Base-by-base conservation (phyloP, 352 stramenopile species). In the Globisporangium ultimum region DNA sequence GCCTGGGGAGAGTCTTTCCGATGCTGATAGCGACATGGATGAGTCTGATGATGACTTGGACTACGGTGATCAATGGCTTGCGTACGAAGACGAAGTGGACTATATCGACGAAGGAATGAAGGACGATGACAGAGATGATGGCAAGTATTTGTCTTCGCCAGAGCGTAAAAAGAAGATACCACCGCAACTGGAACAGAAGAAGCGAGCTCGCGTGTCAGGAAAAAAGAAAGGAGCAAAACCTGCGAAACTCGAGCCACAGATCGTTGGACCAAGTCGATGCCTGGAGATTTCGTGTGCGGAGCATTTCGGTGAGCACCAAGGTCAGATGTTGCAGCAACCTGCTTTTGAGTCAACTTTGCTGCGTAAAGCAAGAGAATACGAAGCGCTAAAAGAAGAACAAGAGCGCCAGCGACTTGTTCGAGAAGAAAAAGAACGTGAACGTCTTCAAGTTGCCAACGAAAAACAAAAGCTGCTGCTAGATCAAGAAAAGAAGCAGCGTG, bases 21-120 rank as follows among this genome's bases (percentile, higher is more conserved):
- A 76, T 22, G 84, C 72, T 17, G 81, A 91, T 21, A 87, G 71
- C 53, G 84, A 93, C 57, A 56, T 69, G 36, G 84, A 90, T 13
- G 82, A 92, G 24, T 88, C 85, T 1, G 80, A 88, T 15, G 83
- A 92, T 6, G 78, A 86, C 56, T 71, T 95, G 48, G 87, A 95
- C 51, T 95, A 95, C 55, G 82, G 76, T 15, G 86, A 95, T 47
- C 60, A 91, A 42, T 95, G 86, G 86, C 68, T 95, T 21, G 86
- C 86, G 4, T 93, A 95, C 52, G 86, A 95, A 52, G 84, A 95
- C 45, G 86, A 95, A 67, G 79, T 95, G 17, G 86, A 95, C 42
- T 95, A 95, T 56, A 87, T 77, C 48, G 82, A 68, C 12, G 60
- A 65, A 2, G 52, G 63, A 58, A 49, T 12, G 52, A 52, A 59